phyloP scores from a whole-genome alignment of 345 rosid species.

The Populus simonii region DNA sequence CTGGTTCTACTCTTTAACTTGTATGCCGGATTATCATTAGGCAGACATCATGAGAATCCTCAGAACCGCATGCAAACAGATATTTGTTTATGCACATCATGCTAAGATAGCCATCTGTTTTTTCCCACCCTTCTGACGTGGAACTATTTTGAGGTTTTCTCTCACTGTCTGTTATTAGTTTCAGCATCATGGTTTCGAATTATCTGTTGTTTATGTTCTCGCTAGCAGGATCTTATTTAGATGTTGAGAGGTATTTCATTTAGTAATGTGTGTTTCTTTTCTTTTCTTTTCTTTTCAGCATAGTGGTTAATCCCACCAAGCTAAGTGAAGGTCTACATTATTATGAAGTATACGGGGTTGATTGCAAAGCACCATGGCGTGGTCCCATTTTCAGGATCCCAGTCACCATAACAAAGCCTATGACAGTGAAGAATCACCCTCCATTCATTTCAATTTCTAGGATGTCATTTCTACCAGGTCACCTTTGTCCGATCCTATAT shows the following conservation, averaged over 20 bases:
- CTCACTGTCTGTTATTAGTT: not conserved
- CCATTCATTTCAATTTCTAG: slow-evolving; percentile 61
- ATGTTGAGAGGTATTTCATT: not conserved
- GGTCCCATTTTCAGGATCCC: slow-evolving; percentile 93
- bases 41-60: not conserved
- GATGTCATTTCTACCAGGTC: slow-evolving; percentile 91
- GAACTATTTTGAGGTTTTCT: too few species aligned
- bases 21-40: not conserved
- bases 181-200: not conserved
- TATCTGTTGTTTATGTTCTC: not conserved
- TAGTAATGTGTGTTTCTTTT: not conserved
- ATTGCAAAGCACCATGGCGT: slow-evolving; percentile 91
- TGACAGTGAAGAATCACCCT: slow-evolving; percentile 52
- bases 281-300: slow-evolving; percentile 50
- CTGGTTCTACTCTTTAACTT: not conserved
- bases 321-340: slow-evolving; percentile 82
- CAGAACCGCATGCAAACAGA: not conserved
- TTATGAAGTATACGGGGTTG: slow-evolving; percentile 86
- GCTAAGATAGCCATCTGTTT: not conserved
- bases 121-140: not conserved
- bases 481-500: not conserved
- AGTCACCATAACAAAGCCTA: slow-evolving; percentile 81
- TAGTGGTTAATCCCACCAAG: slow-evolving; percentile 88
- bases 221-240: not conserved
- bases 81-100: not conserved